Conservation (phyloP, 192 early-diverging fungal species). For the Phycomyces nitens region DNA sequence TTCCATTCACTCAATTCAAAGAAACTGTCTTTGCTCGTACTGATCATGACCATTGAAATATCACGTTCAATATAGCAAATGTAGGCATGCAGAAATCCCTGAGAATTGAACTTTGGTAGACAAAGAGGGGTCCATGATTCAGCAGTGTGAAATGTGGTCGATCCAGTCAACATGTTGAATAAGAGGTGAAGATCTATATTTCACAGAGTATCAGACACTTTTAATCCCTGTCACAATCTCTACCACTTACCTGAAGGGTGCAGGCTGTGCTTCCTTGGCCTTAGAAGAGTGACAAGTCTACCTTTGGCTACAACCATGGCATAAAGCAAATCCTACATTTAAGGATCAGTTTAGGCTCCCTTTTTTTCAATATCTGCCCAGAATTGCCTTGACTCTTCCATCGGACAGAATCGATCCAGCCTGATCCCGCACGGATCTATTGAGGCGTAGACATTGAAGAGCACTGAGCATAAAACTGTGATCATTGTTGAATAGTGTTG, state of each 20-base stretch:
- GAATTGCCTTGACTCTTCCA: slow-evolving; percentile 53
- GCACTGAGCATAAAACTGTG: slow-evolving; percentile 75
- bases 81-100: slow-evolving; percentile 86
- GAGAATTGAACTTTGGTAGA: slow-evolving; percentile 84
- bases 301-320: slow-evolving; percentile 76
- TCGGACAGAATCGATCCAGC: slow-evolving; percentile 57
- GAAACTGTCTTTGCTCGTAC: slow-evolving; percentile 82
- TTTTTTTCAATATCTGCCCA: neutral
- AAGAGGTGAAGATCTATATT: slow-evolving; percentile 70
- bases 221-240: no score
- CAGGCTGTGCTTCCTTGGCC: slow-evolving; percentile 73
- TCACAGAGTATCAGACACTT: neutral
- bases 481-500: slow-evolving; percentile 63
- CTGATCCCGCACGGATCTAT: slow-evolving; percentile 62
- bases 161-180: slow-evolving; percentile 76
- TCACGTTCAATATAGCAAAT: slow-evolving; percentile 73
- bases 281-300: slow-evolving; percentile 69
- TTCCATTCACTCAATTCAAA: slow-evolving; percentile 73
- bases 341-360: neutral
- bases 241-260: slow-evolving; percentile 59
- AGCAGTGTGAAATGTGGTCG: slow-evolving; percentile 67
- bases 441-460: slow-evolving; percentile 71
- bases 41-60: slow-evolving; percentile 72
- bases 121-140: slow-evolving; percentile 96
- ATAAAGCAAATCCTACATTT: slow-evolving; percentile 60